Base-by-base conservation (phyloP, 768 basidiomycete species). In the Mycena kentingensis region DNA sequence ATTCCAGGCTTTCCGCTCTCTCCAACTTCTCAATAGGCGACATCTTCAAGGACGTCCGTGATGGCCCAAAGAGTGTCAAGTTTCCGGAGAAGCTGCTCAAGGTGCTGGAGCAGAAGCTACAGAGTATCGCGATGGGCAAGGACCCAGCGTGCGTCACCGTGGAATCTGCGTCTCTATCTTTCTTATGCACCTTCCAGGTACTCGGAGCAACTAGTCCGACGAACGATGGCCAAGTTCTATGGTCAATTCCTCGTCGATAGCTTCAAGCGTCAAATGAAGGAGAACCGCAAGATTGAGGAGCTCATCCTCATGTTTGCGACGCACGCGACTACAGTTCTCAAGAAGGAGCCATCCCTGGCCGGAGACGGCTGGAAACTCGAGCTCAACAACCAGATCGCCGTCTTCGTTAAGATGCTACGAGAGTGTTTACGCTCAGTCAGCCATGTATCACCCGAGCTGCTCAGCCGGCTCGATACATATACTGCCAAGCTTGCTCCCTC, bases 261-360 rank as follows among this genome's bases (percentile, higher is more conserved):
- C 32, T 96, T 97, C 75, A 85, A 88, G 51, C 80, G 83, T 29
- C 90, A 94, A 62, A 88, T 98, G 84, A 92, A 93, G 70, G 95
- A 98, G 68, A 95, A 92, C 67, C 82, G 97, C 39, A 97, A 96
- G 74, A 91, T 98, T 32, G 97, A 99, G 72, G 94, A 98, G 58
- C 86, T 99, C 49, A 96, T 99, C 53, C 78, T 99, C 46, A 90
- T 90, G 80, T 98, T 98, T 63, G 95, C 95, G 11, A 90, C 94
- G 1, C 86, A 93, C 46, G 90, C 96, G 3, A 93, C 91, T 3
- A 79, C 82, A 24, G 83, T 91, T 8, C 79, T 98, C 54, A 89
- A 87, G 79, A 97, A 97, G 71, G 93, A 95, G 59, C 90, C 90
- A 0, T 79, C 88, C 2, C 74, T 94, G 2, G 80, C 79, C 15